A percentile compares a stretch with the other conserved stretches of the same genome.
Evolutionary conservation across 345 rosid genomes (phyloP).

Genomic region (Acer yangbiense): DNA sequence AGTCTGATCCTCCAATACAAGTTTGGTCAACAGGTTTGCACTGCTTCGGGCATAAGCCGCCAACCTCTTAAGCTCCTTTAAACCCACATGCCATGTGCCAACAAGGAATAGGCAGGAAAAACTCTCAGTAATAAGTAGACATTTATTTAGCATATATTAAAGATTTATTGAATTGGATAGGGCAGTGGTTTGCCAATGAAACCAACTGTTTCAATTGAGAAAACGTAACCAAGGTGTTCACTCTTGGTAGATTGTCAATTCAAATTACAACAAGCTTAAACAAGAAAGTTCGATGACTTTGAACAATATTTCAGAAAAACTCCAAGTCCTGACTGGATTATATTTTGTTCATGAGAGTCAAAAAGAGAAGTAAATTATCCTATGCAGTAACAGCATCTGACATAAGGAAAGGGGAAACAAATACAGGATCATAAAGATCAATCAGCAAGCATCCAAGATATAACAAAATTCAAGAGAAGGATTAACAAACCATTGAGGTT

Average conservation of each 20-base stretch:
- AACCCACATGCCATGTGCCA: slow-evolving; percentile 18
- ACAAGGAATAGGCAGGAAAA: slow-evolving; percentile 9
- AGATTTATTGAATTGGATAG: neutral
- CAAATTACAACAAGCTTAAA: slow-evolving; percentile 1
- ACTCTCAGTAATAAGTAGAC: slow-evolving; percentile 2
- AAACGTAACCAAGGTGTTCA: neutral
- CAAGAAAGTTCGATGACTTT: neutral
- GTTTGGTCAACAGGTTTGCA: slow-evolving; percentile 66
- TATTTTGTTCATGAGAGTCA: neutral
- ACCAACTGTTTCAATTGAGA: neutral
- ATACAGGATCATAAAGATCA: neutral
- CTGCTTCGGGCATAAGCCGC: slow-evolving; percentile 94
- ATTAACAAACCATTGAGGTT: slow-evolving; percentile 62
- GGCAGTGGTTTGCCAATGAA: neutral
- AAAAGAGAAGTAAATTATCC: neutral
- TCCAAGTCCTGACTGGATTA: neutral
- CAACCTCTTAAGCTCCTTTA: slow-evolving; percentile 80
- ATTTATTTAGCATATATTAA: neutral
- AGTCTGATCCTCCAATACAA: slow-evolving; percentile 57
- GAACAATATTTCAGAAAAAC: neutral
- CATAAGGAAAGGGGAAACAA: neutral
- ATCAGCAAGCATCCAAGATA: neutral
- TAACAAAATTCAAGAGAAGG: slow-evolving; percentile 6
- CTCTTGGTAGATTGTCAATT: neutral
- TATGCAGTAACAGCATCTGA: neutral